A percentile compares a stretch with the other conserved stretches of the same genome.
phyloP scores from a whole-genome alignment of 805 yeast species.

The Candida montana region DNA sequence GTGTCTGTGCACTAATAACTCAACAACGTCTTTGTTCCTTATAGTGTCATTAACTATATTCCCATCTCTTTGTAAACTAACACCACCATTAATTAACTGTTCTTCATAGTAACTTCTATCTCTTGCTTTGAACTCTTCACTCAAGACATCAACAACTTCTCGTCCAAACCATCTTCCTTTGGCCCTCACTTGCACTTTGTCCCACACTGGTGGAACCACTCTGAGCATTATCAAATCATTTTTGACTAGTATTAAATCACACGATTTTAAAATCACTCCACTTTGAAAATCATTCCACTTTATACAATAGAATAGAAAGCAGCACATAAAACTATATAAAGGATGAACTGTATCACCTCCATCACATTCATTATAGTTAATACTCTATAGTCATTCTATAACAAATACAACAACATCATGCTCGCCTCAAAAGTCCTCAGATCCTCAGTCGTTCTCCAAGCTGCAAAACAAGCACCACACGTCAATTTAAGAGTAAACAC shows the following conservation, averaged over 20 bases:
- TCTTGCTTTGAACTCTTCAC: constrained; percentile 19
- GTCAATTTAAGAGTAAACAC: constrained; percentile 19
- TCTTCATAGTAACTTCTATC: not conserved
- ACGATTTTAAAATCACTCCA: too few relatives aligned
- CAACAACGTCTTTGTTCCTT: constrained; percentile 23
- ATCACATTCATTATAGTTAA: too few relatives aligned
- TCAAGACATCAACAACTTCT: constrained; percentile 16
- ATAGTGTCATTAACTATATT: constrained; percentile 9
- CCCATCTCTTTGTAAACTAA: constrained; percentile 10
- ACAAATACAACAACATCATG: constrained; percentile 13
- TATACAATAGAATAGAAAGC: not conserved
- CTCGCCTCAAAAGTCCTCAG: constrained; percentile 23
- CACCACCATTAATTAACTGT: not conserved
- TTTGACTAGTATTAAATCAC: too few relatives aligned
- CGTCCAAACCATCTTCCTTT: constrained; percentile 24
- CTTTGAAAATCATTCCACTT: not conserved
- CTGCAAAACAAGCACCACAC: constrained; percentile 17
- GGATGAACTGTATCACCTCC: too few relatives aligned
- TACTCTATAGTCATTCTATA: not conserved
- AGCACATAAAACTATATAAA: too few relatives aligned
- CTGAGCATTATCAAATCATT: constrained; percentile 45
- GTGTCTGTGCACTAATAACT: constrained; percentile 55
- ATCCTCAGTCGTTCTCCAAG: constrained; percentile 19
- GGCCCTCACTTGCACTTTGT: constrained; percentile 14
- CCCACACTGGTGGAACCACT: constrained; percentile 64